phyloP scores from a whole-genome alignment of 2,329 filamentous ascomycete genomes.

The Calonectria pteridis region DNA sequence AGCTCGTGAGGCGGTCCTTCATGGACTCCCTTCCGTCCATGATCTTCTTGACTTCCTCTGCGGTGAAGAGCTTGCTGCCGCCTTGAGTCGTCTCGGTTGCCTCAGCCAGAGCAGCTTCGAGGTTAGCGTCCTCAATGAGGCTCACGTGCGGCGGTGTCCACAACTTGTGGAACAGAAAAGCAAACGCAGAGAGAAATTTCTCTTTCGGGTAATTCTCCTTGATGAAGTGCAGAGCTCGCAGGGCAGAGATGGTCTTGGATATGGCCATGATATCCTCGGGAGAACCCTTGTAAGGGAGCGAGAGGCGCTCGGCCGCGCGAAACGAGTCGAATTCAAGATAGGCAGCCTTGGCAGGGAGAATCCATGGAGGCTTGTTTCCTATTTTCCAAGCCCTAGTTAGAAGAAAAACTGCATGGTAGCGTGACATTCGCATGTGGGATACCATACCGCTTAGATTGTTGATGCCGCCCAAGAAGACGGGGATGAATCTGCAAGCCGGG shows the following conservation, averaged over 20 bases:
- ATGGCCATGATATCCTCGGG: slow-evolving; percentile 60
- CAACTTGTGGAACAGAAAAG: slow-evolving; percentile 69
- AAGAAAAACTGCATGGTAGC: neutral
- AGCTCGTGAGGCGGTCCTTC: slow-evolving; percentile 61
- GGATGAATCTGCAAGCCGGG: slow-evolving; percentile 68
- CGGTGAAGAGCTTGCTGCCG: slow-evolving; percentile 57
- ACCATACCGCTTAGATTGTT: slow-evolving; percentile 67
- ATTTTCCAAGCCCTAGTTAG: neutral
- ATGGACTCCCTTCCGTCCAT: slow-evolving; percentile 63
- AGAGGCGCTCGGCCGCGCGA: slow-evolving; percentile 55
- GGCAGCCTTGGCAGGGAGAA: slow-evolving; percentile 73
- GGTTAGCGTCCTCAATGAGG: slow-evolving; percentile 68
- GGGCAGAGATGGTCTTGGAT: slow-evolving; percentile 64
- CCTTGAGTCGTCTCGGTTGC: slow-evolving; percentile 45
- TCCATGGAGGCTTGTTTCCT: slow-evolving; percentile 84
- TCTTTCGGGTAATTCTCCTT: slow-evolving; percentile 66
- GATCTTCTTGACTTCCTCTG: slow-evolving; percentile 67
- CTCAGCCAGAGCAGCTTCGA: slow-evolving; percentile 55
- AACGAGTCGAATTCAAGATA: slow-evolving; percentile 62
- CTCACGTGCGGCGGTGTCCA: slow-evolving; percentile 72
- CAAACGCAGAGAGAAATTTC: slow-evolving; percentile 66
- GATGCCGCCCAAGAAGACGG: slow-evolving; percentile 78
- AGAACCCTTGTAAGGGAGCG: slow-evolving; percentile 50
- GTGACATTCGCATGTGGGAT: neutral
- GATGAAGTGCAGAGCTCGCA: slow-evolving; percentile 76